Conservation (phyloP, 1,284 basidiomycete species). For the Rhizoctonia solani region DNA sequence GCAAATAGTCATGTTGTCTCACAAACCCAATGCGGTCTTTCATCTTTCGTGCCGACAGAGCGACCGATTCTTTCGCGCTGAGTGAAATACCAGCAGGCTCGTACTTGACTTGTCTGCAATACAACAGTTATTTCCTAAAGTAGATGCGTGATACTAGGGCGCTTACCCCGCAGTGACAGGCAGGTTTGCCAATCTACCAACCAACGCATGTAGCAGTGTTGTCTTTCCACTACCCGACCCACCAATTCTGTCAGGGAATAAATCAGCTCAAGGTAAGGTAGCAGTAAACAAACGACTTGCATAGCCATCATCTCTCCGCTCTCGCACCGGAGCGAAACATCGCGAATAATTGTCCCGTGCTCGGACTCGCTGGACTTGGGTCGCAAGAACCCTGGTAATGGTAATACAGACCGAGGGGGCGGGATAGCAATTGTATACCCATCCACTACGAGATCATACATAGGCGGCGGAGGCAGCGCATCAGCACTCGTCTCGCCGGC, state of each 20-base stretch:
- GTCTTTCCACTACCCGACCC: slow-evolving; percentile 50
- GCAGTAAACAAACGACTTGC: slow-evolving; percentile 40
- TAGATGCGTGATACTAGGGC: slow-evolving; percentile 24
- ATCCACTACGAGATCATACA: slow-evolving; percentile 46
- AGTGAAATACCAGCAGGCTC: background rate
- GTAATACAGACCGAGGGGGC: slow-evolving; percentile 26
- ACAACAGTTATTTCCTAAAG: background rate
- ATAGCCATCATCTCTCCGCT: slow-evolving; percentile 49
- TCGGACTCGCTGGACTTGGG: slow-evolving; percentile 2
- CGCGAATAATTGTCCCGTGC: slow-evolving; percentile 45
- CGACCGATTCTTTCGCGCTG: slow-evolving; percentile 21
- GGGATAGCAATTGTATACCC: slow-evolving; percentile 47
- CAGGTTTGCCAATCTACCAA: slow-evolving; percentile 45
- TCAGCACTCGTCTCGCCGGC: too few relatives aligned
- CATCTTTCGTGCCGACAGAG: slow-evolving; percentile 41
- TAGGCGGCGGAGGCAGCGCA: slow-evolving; percentile 47
- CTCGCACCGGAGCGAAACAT: slow-evolving; percentile 46
- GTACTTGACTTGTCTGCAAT: slow-evolving; percentile 2
- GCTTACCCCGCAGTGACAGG: slow-evolving; percentile 46
- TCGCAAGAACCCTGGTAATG: slow-evolving; percentile 23
- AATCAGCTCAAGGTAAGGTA: background rate
- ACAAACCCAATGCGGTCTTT: slow-evolving; percentile 48
- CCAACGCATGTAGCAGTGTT: slow-evolving; percentile 49
- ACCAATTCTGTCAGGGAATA: slow-evolving; percentile 42
- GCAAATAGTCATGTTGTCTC: slow-evolving; percentile 45